Conservation (phyloP, 768 basidiomycete genomes). For the Porphyrellus cyaneotinctus region DNA sequence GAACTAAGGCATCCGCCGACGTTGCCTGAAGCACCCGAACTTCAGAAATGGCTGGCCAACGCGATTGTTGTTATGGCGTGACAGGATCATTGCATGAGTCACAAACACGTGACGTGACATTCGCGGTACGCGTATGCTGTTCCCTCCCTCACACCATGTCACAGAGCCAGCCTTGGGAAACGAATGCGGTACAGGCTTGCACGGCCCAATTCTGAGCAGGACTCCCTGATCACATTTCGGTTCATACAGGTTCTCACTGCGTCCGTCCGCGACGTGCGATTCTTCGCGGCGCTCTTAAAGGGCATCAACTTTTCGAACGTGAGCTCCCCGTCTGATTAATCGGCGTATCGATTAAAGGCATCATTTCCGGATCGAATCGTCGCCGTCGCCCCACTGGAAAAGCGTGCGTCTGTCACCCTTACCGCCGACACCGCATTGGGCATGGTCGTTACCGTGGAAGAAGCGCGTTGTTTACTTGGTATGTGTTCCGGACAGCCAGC, state of each 20-base stretch:
- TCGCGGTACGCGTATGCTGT: neutral
- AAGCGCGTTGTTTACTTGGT: conserved; percentile 80
- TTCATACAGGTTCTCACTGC: conserved; percentile 54
- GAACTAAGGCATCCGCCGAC: neutral
- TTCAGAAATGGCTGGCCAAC: neutral
- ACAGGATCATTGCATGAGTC: neutral
- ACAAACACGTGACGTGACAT: conserved; percentile 15
- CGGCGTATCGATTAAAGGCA: neutral
- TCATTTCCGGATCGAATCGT: conserved; percentile 6
- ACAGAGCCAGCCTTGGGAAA: conserved; percentile 22
- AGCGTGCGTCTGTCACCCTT: conserved; percentile 78
- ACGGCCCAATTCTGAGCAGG: neutral
- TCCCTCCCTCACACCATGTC: conserved; percentile 14
- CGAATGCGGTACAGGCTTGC: conserved; percentile 18
- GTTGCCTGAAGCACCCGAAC: neutral
- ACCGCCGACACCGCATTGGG: conserved; percentile 64
- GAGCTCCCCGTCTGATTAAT: conserved; percentile 26
- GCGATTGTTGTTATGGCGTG: neutral
- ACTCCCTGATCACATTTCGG: conserved; percentile 3
- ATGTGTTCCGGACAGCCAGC: conserved; percentile 18
- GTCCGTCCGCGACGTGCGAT: conserved; percentile 77
- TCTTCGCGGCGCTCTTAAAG: conserved; percentile 71
- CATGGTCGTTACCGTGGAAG: conserved; percentile 78
- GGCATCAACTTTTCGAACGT: conserved; percentile 82
- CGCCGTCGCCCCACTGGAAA: conserved; percentile 8